A percentile compares a stretch with the other conserved stretches of the same genome.
phyloP scores from a whole-genome alignment of 2,329 filamentous ascomycete genomes.

The Cladosporium oxysporum region DNA sequence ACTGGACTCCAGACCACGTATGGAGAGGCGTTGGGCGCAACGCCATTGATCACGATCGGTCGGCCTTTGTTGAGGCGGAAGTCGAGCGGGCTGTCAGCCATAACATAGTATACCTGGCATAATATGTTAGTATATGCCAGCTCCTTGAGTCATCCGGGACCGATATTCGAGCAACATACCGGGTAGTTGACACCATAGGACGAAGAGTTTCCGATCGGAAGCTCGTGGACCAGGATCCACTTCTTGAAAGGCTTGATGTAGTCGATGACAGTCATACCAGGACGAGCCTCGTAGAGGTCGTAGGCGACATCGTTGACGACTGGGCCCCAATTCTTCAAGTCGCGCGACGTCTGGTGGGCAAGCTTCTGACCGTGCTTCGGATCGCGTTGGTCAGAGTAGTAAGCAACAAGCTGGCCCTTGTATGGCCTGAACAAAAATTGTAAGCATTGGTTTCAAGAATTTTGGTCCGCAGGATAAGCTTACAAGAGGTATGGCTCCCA shows the following conservation, averaged over 20 bases:
- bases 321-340: conserved; percentile 61
- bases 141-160: background rate
- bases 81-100: conserved; percentile 48
- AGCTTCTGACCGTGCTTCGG: conserved; percentile 68
- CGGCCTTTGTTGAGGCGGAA: conserved; percentile 47
- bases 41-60: conserved; percentile 46
- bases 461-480: background rate
- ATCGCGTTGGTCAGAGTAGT: conserved; percentile 72
- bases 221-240: conserved; percentile 21
- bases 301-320: conserved; percentile 66
- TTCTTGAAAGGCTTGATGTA: conserved; percentile 21
- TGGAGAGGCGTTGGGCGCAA: conserved; percentile 49
- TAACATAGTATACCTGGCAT: conserved; percentile 54
- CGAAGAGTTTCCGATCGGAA: conserved; percentile 18
- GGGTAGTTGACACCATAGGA: conserved; percentile 16
- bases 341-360: conserved; percentile 61
- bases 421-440: conserved; percentile 40
- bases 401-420: conserved; percentile 62
- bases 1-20: conserved; percentile 56
- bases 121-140: background rate
- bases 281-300: conserved; percentile 62
- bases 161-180: background rate
- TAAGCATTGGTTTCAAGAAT: background rate
- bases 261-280: conserved; percentile 66
- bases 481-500: conserved; percentile 68